Evolutionary conservation across 2,329 filamentous ascomycete genomes (phyloP), one percentile per base, ranked within the genome.

Genomic region (Endothia cerciana): DNA sequence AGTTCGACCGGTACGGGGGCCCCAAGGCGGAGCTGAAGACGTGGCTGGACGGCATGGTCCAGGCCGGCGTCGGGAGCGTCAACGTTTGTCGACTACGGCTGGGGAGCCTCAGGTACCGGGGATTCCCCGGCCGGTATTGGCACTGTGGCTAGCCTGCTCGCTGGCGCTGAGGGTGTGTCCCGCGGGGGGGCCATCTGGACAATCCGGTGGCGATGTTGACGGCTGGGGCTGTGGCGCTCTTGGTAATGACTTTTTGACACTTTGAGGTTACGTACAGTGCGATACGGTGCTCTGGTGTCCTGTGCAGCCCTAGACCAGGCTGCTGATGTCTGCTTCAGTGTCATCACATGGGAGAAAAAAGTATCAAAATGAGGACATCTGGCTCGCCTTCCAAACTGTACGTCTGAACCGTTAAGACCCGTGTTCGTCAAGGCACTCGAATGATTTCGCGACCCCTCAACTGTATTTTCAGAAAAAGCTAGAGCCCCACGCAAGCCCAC

Each of bases 1-100:
- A 28, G n/a, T 43, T 58, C 15, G 28, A 25, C 36, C 28, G n/a
- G 15, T 7, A n/a, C 19, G 38, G 56, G 4, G 19, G 13, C n/a
- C 17, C 57, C 3, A 4, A 30, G 57, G 22, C 15, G 13, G 40
- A 64, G 47, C 62, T 64, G 4, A 28, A 7, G 22, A 13, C 33
- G 8, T 65, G 63, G 63, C 30, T 65, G 30, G 33, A 47, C 22
- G 40, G 40, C 1, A 62, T 65, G 63, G 17, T 56, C 11, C 19
- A 40, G 3, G 38, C 38, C 19, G 63, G 63, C 2, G 41, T 61
- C 6, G 63, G 45, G 2, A 64, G 47, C 22, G 47, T 41, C 6
- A 38, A 61, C n/a, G 33, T 64, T n/a, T 5, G 25, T 61, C 13
- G 43, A 55, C 38, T 30, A 49, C 19, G 57, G 43, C 17, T 65